Evolutionary conservation across 768 basidiomycete species (phyloP).

Genomic region (Leccinum sublutescens): DNA sequence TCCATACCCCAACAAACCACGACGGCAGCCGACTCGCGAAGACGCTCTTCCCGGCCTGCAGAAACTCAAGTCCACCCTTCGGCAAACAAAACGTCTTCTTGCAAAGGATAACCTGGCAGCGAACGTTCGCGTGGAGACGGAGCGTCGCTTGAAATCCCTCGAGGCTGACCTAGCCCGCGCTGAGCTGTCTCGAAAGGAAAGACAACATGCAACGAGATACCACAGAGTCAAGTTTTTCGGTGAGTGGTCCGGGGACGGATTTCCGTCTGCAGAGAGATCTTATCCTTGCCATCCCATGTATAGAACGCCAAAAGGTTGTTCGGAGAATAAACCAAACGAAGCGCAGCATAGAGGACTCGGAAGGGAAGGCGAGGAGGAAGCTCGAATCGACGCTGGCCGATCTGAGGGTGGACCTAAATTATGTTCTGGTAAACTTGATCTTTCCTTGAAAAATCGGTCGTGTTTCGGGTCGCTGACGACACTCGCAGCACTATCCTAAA

Average conservation of each 20-base stretch:
- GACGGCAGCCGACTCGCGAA: constrained; percentile 5
- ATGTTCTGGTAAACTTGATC: constrained; percentile 62
- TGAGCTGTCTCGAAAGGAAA: constrained; percentile 63
- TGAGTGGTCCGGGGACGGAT: constrained; percentile 31
- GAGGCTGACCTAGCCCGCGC: constrained; percentile 70
- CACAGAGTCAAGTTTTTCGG: constrained; percentile 96
- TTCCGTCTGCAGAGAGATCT: not conserved
- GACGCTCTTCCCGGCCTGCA: constrained; percentile 61
- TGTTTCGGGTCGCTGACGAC: constrained; percentile 3
- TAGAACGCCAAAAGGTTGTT: constrained; percentile 85
- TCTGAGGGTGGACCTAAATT: constrained; percentile 87
- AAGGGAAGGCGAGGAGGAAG: constrained; percentile 37
- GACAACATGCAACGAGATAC: constrained; percentile 72
- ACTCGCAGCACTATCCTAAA: constrained; percentile 76
- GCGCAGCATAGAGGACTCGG: constrained; percentile 43
- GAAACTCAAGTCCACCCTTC: constrained; percentile 80
- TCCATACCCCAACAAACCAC: constrained; percentile 14
- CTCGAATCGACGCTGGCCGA: constrained; percentile 52
- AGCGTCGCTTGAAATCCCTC: constrained; percentile 72
- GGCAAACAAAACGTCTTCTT: constrained; percentile 80
- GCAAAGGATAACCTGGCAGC: constrained; percentile 88
- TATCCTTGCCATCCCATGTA: not conserved
- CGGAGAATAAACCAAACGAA: constrained; percentile 75
- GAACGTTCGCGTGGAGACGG: constrained; percentile 76
- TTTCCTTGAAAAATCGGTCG: not conserved